These are phyloP conservation scores for Fraxinus excelsior DNA, from an alignment of 257 asterid genomes.

Conservation along the genomic window DNA sequence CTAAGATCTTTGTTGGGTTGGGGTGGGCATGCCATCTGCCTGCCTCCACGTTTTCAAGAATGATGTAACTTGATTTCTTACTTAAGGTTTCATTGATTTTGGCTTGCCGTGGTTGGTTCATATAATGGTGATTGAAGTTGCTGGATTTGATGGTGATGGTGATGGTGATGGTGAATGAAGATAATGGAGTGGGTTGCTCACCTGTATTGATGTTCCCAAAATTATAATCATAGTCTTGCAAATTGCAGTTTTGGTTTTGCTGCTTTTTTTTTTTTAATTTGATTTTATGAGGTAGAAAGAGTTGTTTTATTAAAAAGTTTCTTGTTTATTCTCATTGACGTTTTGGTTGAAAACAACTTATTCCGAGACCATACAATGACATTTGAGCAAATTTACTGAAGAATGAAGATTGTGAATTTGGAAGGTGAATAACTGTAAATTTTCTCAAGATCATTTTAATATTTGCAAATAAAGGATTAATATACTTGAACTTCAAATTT, in stretches of 20 bases:
- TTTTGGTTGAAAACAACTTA: background rate
- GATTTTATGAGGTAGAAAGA: background rate
- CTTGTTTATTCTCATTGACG: background rate
- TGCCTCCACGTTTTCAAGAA: too few relatives aligned
- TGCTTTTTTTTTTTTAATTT: background rate
- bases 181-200: background rate
- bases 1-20: background rate
- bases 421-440: too few relatives aligned
- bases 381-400: background rate
- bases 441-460: background rate
- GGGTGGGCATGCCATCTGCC: background rate
- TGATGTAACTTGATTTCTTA: background rate
- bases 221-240: too few relatives aligned
- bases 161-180: background rate
- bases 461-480: background rate
- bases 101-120: background rate
- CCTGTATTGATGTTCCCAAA: background rate
- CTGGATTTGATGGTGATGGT: background rate
- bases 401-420: background rate
- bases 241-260: background rate
- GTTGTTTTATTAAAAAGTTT: background rate
- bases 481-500: background rate
- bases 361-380: background rate
- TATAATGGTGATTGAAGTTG: background rate
- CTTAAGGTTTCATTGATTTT: background rate